These are phyloP conservation scores for Candida saitoana DNA, from an alignment of 805 yeast species.

Conservation along the genomic window DNA sequence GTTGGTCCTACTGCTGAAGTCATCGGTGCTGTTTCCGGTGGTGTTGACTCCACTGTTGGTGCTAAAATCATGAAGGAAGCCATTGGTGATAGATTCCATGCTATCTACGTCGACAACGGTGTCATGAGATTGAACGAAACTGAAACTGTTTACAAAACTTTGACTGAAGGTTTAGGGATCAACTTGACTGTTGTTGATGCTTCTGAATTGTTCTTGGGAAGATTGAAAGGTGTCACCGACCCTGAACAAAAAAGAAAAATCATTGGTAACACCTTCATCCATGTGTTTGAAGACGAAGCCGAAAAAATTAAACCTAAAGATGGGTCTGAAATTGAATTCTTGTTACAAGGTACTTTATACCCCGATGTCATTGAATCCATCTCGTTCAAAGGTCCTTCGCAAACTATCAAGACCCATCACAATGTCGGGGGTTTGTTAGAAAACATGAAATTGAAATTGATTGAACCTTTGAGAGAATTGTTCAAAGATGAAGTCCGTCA, in stretches of 20 bases:
- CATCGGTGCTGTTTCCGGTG: constrained; percentile 99
- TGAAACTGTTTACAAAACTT: constrained; percentile 77
- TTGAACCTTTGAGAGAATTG: constrained; percentile 97
- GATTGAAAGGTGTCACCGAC: constrained; percentile 90
- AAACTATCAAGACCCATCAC: constrained; percentile 98
- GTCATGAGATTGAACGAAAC: constrained; percentile 96
- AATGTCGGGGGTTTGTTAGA: constrained; percentile 98
- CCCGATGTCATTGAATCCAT: constrained; percentile 98
- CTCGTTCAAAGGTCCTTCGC: constrained; percentile 99
- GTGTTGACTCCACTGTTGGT: constrained; percentile 99
- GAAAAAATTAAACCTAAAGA: constrained; percentile 83
- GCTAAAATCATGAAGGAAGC: constrained; percentile 98
- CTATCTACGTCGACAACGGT: constrained; percentile 96
- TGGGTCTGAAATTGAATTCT: constrained; percentile 85
- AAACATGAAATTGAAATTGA: constrained; percentile 95
- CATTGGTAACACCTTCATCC: constrained; percentile 96
- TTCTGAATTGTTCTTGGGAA: constrained; percentile 77
- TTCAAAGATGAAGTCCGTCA: constrained; percentile 99
- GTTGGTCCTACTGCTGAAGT: constrained; percentile 99
- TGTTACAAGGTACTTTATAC: constrained; percentile 95
- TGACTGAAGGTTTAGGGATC: constrained; percentile 91
- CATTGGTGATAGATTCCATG: constrained; percentile 97
- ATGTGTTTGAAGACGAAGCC: constrained; percentile 95
- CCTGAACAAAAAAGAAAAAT: constrained; percentile 99
- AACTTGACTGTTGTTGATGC: constrained; percentile 95